Percentiles rank a stretch among this genome's conserved stretches.
phyloP scores from a whole-genome alignment of 148 eudicot species.

The Amaranthus hypochondriacus region DNA sequence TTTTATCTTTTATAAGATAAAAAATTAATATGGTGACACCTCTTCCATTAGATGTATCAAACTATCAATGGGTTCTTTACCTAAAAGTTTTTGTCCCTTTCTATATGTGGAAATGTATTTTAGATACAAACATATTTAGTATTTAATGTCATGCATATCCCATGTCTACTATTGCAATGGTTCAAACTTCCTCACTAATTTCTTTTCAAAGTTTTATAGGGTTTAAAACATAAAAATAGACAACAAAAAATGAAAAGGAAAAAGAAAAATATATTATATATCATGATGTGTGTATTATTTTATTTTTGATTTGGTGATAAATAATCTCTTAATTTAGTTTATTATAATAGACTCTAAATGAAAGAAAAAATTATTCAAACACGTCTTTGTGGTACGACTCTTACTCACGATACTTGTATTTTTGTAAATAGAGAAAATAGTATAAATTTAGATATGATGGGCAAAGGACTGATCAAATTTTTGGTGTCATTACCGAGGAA shows the following conservation, averaged over 20 bases:
- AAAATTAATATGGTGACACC: conserved; percentile 20
- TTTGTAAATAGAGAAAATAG: too few relatives aligned
- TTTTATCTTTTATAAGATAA: not conserved
- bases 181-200: conserved; percentile 2
- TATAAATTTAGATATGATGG: too few relatives aligned
- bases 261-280: not conserved
- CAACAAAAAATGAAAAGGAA: too few relatives aligned
- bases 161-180: not conserved
- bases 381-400: too few relatives aligned
- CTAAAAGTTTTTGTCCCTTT: conserved; percentile 23
- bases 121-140: conserved; percentile 17
- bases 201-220: not conserved
- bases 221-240: not conserved
- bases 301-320: not conserved
- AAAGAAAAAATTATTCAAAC: too few relatives aligned
- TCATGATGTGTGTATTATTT: not conserved
- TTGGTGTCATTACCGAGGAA: too few relatives aligned
- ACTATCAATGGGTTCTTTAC: conserved; percentile 28
- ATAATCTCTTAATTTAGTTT: too few relatives aligned
- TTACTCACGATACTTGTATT: too few relatives aligned
- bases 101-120: conserved; percentile 10
- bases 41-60: conserved; percentile 22
- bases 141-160: conserved; percentile 11
- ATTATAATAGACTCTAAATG: too few relatives aligned
- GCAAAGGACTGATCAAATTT: too few relatives aligned